A percentile compares a stretch with the other conserved stretches of the same genome.
Evolutionary conservation across 768 basidiomycete genomes (phyloP).

Genomic region (Boletus pseudo-olivaceus): DNA sequence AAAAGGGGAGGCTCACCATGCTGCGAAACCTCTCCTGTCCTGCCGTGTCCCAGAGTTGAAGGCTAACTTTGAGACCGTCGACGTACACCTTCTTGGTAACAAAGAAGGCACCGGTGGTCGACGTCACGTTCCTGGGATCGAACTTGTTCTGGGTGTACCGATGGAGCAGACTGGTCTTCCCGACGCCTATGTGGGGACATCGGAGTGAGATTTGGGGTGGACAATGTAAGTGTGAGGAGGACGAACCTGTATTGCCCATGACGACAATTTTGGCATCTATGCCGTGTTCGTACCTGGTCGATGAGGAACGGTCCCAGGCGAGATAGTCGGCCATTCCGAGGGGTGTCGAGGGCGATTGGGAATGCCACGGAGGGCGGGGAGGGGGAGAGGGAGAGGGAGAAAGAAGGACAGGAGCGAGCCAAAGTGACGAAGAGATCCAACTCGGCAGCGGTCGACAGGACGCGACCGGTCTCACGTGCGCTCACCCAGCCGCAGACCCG

Average conservation of each 20-base stretch:
- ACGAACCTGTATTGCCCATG: slow-evolving; percentile 75
- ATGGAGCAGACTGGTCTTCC: slow-evolving; percentile 88
- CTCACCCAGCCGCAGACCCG: background rate
- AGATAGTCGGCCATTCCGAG: slow-evolving; percentile 54
- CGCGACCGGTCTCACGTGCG: slow-evolving; percentile 36
- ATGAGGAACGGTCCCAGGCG: slow-evolving; percentile 61
- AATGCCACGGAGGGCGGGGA: slow-evolving; percentile 48
- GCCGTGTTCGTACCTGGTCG: slow-evolving; percentile 73
- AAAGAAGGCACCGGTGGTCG: slow-evolving; percentile 91
- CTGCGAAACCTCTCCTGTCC: slow-evolving; percentile 91
- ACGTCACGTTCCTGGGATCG: slow-evolving; percentile 82
- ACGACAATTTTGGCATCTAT: slow-evolving; percentile 95
- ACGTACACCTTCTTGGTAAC: slow-evolving; percentile 89
- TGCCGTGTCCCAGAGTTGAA: slow-evolving; percentile 92
- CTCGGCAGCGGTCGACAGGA: slow-evolving; percentile 24
- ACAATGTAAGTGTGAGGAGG: slow-evolving; percentile 9
- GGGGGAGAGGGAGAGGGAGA: slow-evolving; percentile 36
- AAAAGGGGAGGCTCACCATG: slow-evolving; percentile 53
- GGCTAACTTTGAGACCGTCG: slow-evolving; percentile 79
- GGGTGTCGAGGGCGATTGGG: slow-evolving; percentile 20
- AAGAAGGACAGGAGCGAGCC: slow-evolving; percentile 24
- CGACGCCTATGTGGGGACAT: slow-evolving; percentile 57
- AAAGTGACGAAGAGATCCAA: slow-evolving; percentile 26
- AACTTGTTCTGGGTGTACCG: slow-evolving; percentile 91
- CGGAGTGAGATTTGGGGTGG: slow-evolving; percentile 16